Evolutionary conservation across 805 yeast genomes (phyloP), one percentile per base, ranked within the genome.

Genomic region (Saccharomyces mikatae): DNA sequence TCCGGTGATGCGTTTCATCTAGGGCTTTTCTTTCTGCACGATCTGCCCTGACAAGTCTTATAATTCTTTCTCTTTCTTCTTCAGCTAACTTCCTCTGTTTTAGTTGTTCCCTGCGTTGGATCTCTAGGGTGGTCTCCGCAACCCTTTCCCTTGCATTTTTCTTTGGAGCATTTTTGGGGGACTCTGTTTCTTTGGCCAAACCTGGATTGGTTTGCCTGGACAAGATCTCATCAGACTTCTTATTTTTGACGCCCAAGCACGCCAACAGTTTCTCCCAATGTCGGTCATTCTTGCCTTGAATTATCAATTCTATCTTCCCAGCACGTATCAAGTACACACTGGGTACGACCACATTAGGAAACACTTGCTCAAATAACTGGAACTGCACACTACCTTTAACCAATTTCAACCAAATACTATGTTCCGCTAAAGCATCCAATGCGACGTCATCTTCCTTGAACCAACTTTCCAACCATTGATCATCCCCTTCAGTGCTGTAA

Each of bases 51-150:
- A 86, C 67, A 22, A 84, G 68, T 49, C 73, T 72, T 51, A 81
- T 65, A 11, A 86, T 77, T 26, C 89, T 73, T 52, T 78, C 76
- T 41, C 78, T 76, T 56, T 86, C 91, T 48, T 76, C 77, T 22
- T 61, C 64, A 4, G 73, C 81, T 9, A 65, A 63, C 50, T 60
- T 59, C 13, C 54, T 71, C 49, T 27, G 67, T 52, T 53, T 57
- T 21, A 49, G 6, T 13, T 75, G 41, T 58, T 69, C 56, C 58
- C 62, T 21, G 74, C 73, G 31, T 74, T 71, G 29, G 56, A 61
- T 41, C 55, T 63, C 31, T 52, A 54, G 47, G 70, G 57, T 58
- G 65, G 70, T 11, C 46, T 48, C 47, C 61, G 61, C 27, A 71
- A 51, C 60, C 65, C 53, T 21, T 61, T 62, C 65, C 41, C 51